Evolutionary conservation across 2,329 filamentous ascomycete genomes (phyloP), one percentile per base, ranked within the genome.

Genomic region (Cordyceps cateniannulata): DNA sequence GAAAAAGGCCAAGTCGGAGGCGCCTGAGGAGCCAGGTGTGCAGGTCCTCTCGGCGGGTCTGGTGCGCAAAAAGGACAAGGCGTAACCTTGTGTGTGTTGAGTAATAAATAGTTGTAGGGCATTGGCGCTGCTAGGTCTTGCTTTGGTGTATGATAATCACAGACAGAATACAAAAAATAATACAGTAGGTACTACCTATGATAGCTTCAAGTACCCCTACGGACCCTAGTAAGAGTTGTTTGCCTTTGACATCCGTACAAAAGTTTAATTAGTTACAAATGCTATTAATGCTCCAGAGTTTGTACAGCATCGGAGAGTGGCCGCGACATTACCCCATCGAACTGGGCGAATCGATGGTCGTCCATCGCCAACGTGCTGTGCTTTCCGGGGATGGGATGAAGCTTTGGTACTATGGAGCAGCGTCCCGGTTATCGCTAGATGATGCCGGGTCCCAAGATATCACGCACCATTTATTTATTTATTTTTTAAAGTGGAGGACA

Each of bases 1-100:
- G 63, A 85, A 82, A 70, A 86, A 85, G 69, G 69, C 76, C 14
- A 86, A 85, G 69, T 22, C 61, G 66, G 27, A 60, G 5, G 58
- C n/a, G 29, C 27, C 24, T n/a, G 58, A 42, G 27, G 40, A 42
- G 3, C 27, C 22, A 1, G 10, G 16, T 29, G 58, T 38, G 14
- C 45, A 42, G 29, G 38, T 59, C 14, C 56, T 59, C 6, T 32
- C 56, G 1, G n/a, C 56, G 1, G 56, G 48, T 4, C 20, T 59
- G 40, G 58, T 53, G 22, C 58, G 40, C 12, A 60, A 54, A 2
- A 48, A 60, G 29, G 49, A 60, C 35, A 60, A 60, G 50, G 38
- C 25, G 12, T 59, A 59, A n/a, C 4, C 1, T n/a, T 9, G 51
- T n/a, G 5, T 49, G 10, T 24, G 14, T 12, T 27, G 9, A 1